Percentiles rank a stretch among this genome's conserved stretches.
Conservation (phyloP, 2,329 filamentous ascomycete genomes). For the Aspergillus chevalieri region DNA sequence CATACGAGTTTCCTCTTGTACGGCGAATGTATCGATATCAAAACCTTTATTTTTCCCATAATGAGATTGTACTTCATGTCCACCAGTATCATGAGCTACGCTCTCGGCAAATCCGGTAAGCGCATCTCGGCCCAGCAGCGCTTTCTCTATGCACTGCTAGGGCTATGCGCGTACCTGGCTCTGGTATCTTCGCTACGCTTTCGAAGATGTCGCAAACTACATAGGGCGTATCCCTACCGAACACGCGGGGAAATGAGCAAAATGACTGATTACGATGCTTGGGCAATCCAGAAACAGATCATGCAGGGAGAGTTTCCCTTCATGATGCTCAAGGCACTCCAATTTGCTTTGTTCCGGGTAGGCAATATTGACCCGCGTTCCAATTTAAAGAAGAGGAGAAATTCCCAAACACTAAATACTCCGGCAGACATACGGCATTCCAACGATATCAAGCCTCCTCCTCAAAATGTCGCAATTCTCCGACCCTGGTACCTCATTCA, state of each 20-base stretch:
- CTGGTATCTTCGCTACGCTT: slow-evolving; percentile 22
- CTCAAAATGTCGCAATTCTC: slow-evolving; percentile 46
- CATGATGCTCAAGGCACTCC: slow-evolving; percentile 44
- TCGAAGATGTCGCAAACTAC: slow-evolving; percentile 27
- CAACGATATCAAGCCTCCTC: slow-evolving; percentile 47
- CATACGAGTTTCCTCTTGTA: neutral
- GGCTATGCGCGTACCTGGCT: slow-evolving; percentile 12
- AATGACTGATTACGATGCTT: slow-evolving; percentile 51
- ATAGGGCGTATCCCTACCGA: slow-evolving; percentile 37
- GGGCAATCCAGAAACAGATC: slow-evolving; percentile 43
- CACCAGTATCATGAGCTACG: neutral
- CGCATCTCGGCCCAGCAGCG: neutral
- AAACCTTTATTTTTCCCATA: neutral
- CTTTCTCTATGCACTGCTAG: neutral
- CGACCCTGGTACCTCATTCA: slow-evolving; percentile 40
- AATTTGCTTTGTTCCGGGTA: slow-evolving; percentile 55
- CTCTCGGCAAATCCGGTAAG: neutral
- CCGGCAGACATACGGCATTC: slow-evolving; percentile 50
- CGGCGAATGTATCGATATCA: neutral
- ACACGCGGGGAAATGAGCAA: slow-evolving; percentile 37
- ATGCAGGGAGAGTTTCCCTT: slow-evolving; percentile 51
- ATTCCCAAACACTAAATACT: neutral
- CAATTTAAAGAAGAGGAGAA: neutral
- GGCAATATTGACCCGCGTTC: neutral
- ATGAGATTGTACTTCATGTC: neutral